phyloP scores from a whole-genome alignment of 495 filamentous ascomycete genomes.

The Chaetomium cochliodes region DNA sequence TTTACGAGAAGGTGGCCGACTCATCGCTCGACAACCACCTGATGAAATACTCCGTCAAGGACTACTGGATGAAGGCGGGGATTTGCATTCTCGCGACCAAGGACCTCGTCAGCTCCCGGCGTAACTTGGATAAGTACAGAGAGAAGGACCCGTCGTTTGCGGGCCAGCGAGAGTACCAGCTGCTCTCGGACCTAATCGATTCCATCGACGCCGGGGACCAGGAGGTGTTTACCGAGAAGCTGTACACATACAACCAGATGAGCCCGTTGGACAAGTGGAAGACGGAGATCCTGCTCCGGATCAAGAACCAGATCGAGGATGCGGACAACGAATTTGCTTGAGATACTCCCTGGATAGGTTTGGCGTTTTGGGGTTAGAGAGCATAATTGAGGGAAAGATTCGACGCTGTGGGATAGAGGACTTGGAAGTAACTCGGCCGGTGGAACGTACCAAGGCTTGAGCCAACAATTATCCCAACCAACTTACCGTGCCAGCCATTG shows the following conservation, averaged over 20 bases:
- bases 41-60: constrained; percentile 89
- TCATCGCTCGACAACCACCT: constrained; percentile 71
- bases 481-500: no score
- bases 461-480: background rate
- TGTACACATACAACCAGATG: constrained; percentile 84
- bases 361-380: constrained; percentile 31
- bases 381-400: constrained; percentile 3
- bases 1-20: constrained; percentile 77
- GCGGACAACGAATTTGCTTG: constrained; percentile 60
- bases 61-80: constrained; percentile 88
- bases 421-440: background rate
- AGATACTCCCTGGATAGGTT: constrained; percentile 8
- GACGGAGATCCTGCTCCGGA: constrained; percentile 75
- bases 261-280: constrained; percentile 95
- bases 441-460: background rate
- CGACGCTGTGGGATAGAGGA: background rate
- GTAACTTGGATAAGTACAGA: constrained; percentile 75
- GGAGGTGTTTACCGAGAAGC: constrained; percentile 78
- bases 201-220: constrained; percentile 70
- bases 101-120: constrained; percentile 71
- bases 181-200: constrained; percentile 70
- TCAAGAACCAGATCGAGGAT: constrained; percentile 80
- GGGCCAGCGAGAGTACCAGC: constrained; percentile 71
- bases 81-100: constrained; percentile 76
- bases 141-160: constrained; percentile 78